A percentile compares a stretch with the other conserved stretches of the same genome.
phyloP scores from a whole-genome alignment of 495 filamentous ascomycete genomes.

The Xylaria venustula region DNA sequence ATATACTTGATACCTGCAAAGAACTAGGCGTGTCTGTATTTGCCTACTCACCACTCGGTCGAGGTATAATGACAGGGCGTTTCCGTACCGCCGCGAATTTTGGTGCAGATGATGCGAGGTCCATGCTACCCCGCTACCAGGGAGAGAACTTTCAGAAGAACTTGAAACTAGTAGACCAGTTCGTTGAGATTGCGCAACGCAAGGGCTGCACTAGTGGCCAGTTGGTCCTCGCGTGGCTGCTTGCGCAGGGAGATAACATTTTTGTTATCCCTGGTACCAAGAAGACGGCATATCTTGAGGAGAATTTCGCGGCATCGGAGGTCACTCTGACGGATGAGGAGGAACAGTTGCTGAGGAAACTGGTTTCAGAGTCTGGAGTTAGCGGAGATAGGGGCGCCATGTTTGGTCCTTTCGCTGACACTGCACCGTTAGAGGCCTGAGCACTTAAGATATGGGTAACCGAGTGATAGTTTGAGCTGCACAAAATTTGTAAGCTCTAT shows the following conservation, averaged over 20 bases:
- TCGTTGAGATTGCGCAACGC: constrained; percentile 44
- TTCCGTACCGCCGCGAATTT: constrained; percentile 34
- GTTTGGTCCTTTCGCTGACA: constrained; percentile 10
- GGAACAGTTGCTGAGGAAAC: constrained; percentile 39
- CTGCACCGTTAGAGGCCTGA: constrained; percentile 1
- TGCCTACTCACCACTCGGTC: constrained; percentile 48
- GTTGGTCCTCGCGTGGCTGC: constrained; percentile 55
- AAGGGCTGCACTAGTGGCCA: constrained; percentile 50
- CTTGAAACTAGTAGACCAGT: constrained; percentile 47
- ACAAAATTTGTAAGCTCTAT: too few species aligned
- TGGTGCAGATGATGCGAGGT: constrained; percentile 40
- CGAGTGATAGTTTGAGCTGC: too few species aligned
- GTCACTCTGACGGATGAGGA: constrained; percentile 47
- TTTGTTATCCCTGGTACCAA: constrained; percentile 59
- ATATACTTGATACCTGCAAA: constrained; percentile 40
- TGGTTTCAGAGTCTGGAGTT: constrained; percentile 34
- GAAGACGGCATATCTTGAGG: constrained; percentile 54
- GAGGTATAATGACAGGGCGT: constrained; percentile 46
- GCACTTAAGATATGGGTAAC: too few species aligned
- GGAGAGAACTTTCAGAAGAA: constrained; percentile 57
- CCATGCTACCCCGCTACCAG: constrained; percentile 40
- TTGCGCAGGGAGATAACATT: constrained; percentile 57
- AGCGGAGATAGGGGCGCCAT: constrained; percentile 25
- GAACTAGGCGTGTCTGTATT: constrained; percentile 50
- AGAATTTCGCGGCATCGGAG: constrained; percentile 51